Base-by-base conservation (phyloP, 2,329 filamentous ascomycete species). In the Alternaria angustiovoidea region DNA sequence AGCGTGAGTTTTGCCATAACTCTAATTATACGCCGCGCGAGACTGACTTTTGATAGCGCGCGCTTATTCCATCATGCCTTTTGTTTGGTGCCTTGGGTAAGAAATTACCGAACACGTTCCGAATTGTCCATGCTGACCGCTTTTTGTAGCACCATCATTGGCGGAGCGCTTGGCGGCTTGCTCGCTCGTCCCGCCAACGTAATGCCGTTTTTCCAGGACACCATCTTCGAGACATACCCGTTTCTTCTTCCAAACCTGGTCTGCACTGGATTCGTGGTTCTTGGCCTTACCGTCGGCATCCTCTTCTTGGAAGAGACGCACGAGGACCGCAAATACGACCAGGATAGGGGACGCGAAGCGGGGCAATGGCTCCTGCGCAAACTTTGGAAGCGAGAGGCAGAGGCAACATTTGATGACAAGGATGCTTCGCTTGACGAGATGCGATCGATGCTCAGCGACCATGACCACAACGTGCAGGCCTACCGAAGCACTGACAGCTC, bases 1-100 rank as follows among this genome's bases (percentile, higher is more conserved):
- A 98, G 78, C 91, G 91, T 93, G 80, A 80, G 90, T 80, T 66
- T 63, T 48, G 28, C 20, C 59, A 51, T 47, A 55, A 47, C 36
- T 57, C 30, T 49, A 53, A 56, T 48, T 49, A 54, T 20, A 26
- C 22, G 57, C 47, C 53, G 55, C 62, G 44, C 44, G 34, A 53
- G 43, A 64, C 72, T 79, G 67, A 78, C 59, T 66, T 51, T 57
- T 28, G 62, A 54, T 65, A 93, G 91, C 94, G 68, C 92, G 92
- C 70, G 95, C 94, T 51, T 99, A 96, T 81, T 93, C 94, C 12
- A 94, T 98, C 69, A 97, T 99, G 93, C 95, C 95, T 7, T 93
- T 97, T 76, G 92, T 98, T 26, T 99, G 95, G 95, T 97, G 94
- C 76, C 86, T 99, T 74, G 95, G 95, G 84, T 92, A 83, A 81